A percentile compares a stretch with the other conserved stretches of the same genome.
These are phyloP conservation scores for Aspergillus taichungensis DNA, from an alignment of 495 filamentous ascomycete species.

Conservation along the genomic window DNA sequence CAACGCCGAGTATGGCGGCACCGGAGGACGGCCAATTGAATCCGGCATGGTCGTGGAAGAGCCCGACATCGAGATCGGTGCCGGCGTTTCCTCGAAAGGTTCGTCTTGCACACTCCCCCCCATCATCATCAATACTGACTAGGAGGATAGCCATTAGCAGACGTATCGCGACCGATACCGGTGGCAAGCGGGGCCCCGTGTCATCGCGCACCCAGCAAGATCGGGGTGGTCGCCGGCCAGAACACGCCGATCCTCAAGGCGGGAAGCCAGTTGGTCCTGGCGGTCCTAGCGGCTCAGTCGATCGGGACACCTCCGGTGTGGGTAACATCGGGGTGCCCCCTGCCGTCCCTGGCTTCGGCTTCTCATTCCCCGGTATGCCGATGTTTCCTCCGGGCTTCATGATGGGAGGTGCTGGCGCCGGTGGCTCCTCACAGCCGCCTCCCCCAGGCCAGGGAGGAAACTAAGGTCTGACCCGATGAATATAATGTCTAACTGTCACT, in stretches of 20 bases:
- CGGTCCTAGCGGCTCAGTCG: slow-evolving; percentile 12
- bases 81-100: slow-evolving; percentile 90
- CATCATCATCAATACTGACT: neutral
- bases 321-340: slow-evolving; percentile 51
- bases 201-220: slow-evolving; percentile 50
- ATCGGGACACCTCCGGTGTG: slow-evolving; percentile 33
- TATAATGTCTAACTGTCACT: neutral
- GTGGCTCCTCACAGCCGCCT: slow-evolving; percentile 31
- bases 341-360: slow-evolving; percentile 57
- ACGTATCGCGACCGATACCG: slow-evolving; percentile 70
- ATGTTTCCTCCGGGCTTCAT: slow-evolving; percentile 60
- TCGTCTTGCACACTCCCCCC: slow-evolving; percentile 7
- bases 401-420: slow-evolving; percentile 36
- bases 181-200: slow-evolving; percentile 63
- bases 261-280: slow-evolving; percentile 8
- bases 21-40: slow-evolving; percentile 73
- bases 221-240: slow-evolving; percentile 28
- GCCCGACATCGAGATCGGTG: slow-evolving; percentile 96
- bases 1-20: slow-evolving; percentile 87
- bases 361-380: slow-evolving; percentile 60
- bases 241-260: slow-evolving; percentile 22
- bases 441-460: slow-evolving; percentile 36
- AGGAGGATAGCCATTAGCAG: slow-evolving; percentile 59
- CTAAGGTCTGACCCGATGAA: slow-evolving; percentile 6
- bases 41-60: slow-evolving; percentile 86